Base-by-base conservation (phyloP, 1,284 basidiomycete genomes). In the Mycena sp. region DNA sequence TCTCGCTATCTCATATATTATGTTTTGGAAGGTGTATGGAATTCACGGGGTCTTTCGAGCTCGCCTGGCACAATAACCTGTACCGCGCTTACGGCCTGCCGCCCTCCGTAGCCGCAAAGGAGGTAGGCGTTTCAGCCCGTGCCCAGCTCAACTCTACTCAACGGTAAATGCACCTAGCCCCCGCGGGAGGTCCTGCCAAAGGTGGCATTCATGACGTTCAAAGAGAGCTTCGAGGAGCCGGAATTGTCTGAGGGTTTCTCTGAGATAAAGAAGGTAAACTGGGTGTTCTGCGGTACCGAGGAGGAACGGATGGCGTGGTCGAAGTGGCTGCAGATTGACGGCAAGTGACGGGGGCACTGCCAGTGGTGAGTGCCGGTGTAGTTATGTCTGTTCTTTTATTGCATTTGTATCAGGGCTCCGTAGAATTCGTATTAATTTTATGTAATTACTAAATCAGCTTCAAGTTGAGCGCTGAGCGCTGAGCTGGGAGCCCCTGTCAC, bases 31-130 rank as follows among this genome's bases (percentile, higher is more conserved):
- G 92, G 55, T 90, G 92, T 71, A 87, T 96, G 73, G 68, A 83
- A 29, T 97, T 97, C 69, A 80, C 85, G 11, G 88, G 88, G 41
- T 86, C 90, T 1, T 70, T 86, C 25, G 91, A 94, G 52, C 82
- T 97, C 3, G 93, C 93, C 3, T 92, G 89, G 87, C 95, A 97
- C 74, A 96, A 96, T 73, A 96, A 96, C 71, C 75, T 94, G 3
- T 96, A 96, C 73, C 87, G 95, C 29, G 87, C 92, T 32, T 89
- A 83, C 70, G 85, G 84, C 65, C 76, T 84, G 37, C 85, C 87
- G 0, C 72, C 82, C 3, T 81, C 80, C 3, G 72, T 78, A 12
- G 72, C 75, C n/a, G 72, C 71, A 2, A 70, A 69, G 46, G 78
- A 81, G 70, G 85, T 84, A n/a, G n/a, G 57, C 70, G 77, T 61